Base-by-base conservation (phyloP, 1,139 yeast genomes). In the Lodderomyces metapsilosis region DNA sequence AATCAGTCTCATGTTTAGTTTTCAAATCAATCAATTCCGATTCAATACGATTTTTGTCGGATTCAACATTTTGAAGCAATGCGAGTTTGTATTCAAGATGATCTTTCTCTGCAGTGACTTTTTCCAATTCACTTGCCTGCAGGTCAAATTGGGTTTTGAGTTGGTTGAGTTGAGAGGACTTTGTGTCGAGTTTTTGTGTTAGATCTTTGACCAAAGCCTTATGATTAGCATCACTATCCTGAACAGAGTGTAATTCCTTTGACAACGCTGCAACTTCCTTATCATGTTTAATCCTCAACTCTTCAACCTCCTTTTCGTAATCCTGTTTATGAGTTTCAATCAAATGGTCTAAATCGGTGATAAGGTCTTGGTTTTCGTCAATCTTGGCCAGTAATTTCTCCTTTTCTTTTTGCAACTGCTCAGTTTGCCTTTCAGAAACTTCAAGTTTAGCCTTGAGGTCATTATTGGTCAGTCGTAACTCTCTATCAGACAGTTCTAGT, bases 1-100 rank as follows among this genome's bases (percentile, higher is more conserved):
- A 6, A 8, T 28, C 32, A 28, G 18, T 28, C 12, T 28, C 32
- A 16, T 28, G 15, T 15, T 28, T 28, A 9, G 13, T 28, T 10
- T 28, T 28, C 11, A 28, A 15, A 28, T 28, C 32, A 16, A 28
- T 28, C 18, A 28, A 15, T 28, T 28, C 32, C 12, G 32, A 28
- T 28, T 28, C 32, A 15, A 28, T 28, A 8, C 18, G 32, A 18
- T 28, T 28, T 10, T 28, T 28, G n/a, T 28, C 32, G 3, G 32
- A 13, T 11, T 28, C 32, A 15, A 15, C 18, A 28, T 28, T 28
- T 28, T 28, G 32, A 28, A 28, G 32, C 7, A 28, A 18, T 3
- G 32, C 10, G 11, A 28, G 12, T 16, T 28, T 28, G 9, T 13
- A 28, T 28, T 28, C 32, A 28, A 28, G 32, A 15, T 28, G 32